Evolutionary conservation across 2,329 filamentous ascomycete species (phyloP).

Genomic region (Phyllosticta citrichinensis): DNA sequence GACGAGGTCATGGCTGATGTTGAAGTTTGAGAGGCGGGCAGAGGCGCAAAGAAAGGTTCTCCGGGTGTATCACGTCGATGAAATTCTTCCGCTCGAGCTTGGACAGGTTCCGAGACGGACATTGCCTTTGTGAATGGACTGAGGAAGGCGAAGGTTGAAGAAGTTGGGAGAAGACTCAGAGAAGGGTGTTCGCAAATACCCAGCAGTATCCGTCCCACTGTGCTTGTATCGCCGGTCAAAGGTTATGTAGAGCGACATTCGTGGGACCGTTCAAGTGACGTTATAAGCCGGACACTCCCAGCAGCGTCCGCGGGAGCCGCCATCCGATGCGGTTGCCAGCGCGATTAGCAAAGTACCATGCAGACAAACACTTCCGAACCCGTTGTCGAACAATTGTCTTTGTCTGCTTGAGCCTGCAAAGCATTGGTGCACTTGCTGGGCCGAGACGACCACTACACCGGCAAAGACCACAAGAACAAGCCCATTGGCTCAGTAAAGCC

Average conservation of each 20-base stretch:
- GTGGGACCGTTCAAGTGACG: not conserved
- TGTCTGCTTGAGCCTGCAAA: not conserved
- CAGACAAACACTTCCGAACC: not conserved
- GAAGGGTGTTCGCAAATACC: not conserved
- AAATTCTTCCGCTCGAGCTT: slow-evolving; percentile 16
- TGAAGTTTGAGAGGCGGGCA: slow-evolving; percentile 1
- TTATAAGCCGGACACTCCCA: not conserved
- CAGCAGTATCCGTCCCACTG: not conserved
- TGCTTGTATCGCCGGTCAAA: not conserved
- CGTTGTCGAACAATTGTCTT: not conserved
- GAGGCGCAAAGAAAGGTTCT: slow-evolving; percentile 13
- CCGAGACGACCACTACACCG: not conserved
- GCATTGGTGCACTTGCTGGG: not conserved
- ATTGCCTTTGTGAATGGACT: not conserved
- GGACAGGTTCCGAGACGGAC: not conserved
- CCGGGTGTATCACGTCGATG: slow-evolving; percentile 15
- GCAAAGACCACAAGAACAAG: not conserved
- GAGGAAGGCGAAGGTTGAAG: not conserved
- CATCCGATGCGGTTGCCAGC: not conserved
- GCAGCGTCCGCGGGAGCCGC: not conserved
- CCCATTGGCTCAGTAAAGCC: not conserved
- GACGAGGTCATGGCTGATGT: slow-evolving; percentile 5
- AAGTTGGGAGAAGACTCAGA: not conserved
- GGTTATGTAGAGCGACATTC: not conserved
- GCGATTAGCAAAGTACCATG: not conserved